Base-by-base conservation (phyloP, 768 basidiomycete species). In the Termitomyces sp. region DNA sequence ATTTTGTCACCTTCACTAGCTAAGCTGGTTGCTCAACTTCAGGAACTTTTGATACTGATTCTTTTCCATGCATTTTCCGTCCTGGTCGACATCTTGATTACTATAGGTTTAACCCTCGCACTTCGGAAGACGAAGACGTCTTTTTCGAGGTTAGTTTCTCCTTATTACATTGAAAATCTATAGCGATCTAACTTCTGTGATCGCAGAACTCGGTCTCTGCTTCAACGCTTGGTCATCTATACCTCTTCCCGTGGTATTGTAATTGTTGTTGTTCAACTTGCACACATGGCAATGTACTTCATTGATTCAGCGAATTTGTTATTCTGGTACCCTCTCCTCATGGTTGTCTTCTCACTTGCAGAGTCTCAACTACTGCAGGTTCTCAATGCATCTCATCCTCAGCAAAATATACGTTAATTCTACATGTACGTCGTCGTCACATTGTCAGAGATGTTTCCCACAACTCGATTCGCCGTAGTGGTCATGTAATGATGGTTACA, bases 361-460 rank as follows among this genome's bases (percentile, higher is more conserved):
- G n/a, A 50, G 17, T 25, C n/a, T 54, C 38, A 42, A 31, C 11
- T 1, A 6, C n/a, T 45, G 11, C 20, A 64, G 63, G 60, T 14
- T 55, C n/a, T 50, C 63, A 1, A 45, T 58, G 29, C 60, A 64
- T 51, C 34, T 64, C 4, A 49, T 29, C 4, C 56, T 64, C 32
- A 46, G 56, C 34, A 64, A 64, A 10, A 4, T 64, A 57, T 64
- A 64, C 42, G 56, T 60, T 5, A 60, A 55, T 42, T 60, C 63
- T 4, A 60, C 60, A n/a, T 56, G 63, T 64, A 49, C 10, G 63
- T 45, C 17, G 25, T 29, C 9, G 5, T 29, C n/a, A 14, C 6
- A 15, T 12, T 5, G n/a, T 34, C 25, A 0, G 3, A 7, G 29
- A 10, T 14, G 5, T 29, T 57, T 4, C 34, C 9, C 1, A 32